Base-by-base conservation (phyloP, 306 rosid species). In the Cucumis melo region DNA sequence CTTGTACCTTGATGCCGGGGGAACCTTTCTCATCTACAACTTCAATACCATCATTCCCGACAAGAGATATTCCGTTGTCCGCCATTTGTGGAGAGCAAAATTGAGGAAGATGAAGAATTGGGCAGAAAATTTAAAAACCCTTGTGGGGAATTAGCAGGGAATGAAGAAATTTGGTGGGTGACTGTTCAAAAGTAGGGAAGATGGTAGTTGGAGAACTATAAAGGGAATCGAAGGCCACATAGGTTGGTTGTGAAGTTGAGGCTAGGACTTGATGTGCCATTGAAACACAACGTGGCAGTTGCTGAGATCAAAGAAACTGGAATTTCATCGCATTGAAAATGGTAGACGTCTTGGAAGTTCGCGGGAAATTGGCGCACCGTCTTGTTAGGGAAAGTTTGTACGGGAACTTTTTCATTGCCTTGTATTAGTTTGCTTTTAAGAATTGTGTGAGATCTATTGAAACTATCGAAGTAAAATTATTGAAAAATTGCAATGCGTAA, bases 1-100 rank as follows among this genome's bases (percentile, higher is more conserved):
- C 97, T 0, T 41, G 75, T 39, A 91, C 93, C 77, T 65, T 82
- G 77, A 94, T 90, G 57, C 95, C 85, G 11, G 19, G 53, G 38
- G 50, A 75, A 60, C 41, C 44, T 73, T 72, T 84, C 19, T 16
- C 27, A 0, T 73, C 79, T 16, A 21, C 27, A 16, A 0, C 79
- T 50, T 57, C 85, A 51, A 11, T 56, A 41, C 12, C 15, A 39
- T 74, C 68, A n/a, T 64, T 63, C 41, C 55, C 65, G 46, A 5
- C 53, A 46, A 56, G 53, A 19, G 77, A 68, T 51, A 60, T 57
- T 78, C 54, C 77, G 48, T 50, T 65, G 75, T 23, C 65, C 78
- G 93, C 93, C 98, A 93, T 67, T 42, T 74, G 16, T 56, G 77
- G 59, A 10, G 70, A 36, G 81, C 32, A 24, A 82, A 23, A 44